Percentiles rank a stretch among this genome's conserved stretches.
Conservation (phyloP, 257 asterid genomes). For the Fraxinus americana region DNA sequence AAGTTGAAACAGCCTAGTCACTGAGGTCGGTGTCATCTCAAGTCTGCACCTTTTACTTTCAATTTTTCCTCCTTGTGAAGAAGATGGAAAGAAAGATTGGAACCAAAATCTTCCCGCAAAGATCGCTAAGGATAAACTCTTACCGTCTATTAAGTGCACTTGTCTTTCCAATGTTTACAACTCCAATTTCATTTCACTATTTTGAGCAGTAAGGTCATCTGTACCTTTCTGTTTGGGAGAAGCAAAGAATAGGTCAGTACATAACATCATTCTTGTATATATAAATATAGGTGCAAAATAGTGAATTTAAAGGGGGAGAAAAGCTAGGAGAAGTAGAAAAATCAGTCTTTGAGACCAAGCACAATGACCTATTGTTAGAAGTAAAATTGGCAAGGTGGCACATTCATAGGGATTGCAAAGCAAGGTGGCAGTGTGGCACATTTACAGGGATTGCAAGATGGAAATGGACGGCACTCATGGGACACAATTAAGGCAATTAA, state of each 20-base stretch:
- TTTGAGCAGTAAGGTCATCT: slow-evolving; percentile 80
- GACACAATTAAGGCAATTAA: no score
- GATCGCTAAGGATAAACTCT: slow-evolving; percentile 3
- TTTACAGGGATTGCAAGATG: no score
- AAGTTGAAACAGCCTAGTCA: not conserved
- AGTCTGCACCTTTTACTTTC: slow-evolving; percentile 4
- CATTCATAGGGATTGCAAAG: no score
- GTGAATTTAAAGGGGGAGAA: not conserved
- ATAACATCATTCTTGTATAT: not conserved
- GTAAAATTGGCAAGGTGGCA: no score
- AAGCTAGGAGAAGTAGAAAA: slow-evolving; percentile 6
- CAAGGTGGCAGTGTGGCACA: no score
- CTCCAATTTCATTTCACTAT: slow-evolving; percentile 85
- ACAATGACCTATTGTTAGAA: not conserved
- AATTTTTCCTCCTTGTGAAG: slow-evolving; percentile 16
- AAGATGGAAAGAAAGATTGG: not conserved
- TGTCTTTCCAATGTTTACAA: slow-evolving; percentile 88
- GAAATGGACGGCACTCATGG: no score
- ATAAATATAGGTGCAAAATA: slow-evolving; percentile 3
- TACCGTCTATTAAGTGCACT: slow-evolving; percentile 96
- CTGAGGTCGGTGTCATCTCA: not conserved
- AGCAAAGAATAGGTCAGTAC: slow-evolving; percentile 24
- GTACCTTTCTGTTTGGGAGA: slow-evolving; percentile 75
- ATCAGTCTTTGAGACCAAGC: not conserved
- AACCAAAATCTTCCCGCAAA: slow-evolving; percentile 10